Evolutionary conservation across 495 filamentous ascomycete species (phyloP).

Genomic region (Ascobolus immersus): DNA sequence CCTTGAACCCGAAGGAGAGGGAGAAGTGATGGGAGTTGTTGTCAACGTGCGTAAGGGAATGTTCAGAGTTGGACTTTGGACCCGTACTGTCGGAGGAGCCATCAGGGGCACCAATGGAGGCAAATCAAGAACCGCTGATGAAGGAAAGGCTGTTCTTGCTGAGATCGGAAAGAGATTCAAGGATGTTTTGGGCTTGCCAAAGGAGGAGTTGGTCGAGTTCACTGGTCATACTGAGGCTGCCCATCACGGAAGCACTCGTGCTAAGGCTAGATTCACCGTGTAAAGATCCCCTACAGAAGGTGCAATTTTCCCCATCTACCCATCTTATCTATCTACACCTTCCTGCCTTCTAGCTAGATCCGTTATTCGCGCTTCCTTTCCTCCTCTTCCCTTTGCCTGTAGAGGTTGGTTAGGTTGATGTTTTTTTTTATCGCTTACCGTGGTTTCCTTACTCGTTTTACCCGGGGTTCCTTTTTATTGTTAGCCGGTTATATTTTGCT

Average conservation of each 20-base stretch:
- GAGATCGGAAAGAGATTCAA: conserved; percentile 75
- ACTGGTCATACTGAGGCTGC: conserved; percentile 87
- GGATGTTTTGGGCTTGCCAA: conserved; percentile 51
- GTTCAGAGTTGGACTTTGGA: conserved; percentile 60
- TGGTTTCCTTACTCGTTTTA: too few relatives aligned
- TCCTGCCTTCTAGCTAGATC: too few relatives aligned
- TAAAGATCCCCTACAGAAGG: too few relatives aligned
- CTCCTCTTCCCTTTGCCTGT: too few relatives aligned
- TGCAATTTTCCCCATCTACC: too few relatives aligned
- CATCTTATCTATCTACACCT: too few relatives aligned
- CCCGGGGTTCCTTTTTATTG: too few relatives aligned
- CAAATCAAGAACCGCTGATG: conserved; percentile 1
- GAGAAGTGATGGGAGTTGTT: conserved; percentile 96
- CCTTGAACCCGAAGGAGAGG: conserved; percentile 77
- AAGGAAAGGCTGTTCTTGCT: conserved; percentile 42
- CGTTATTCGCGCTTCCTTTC: too few relatives aligned
- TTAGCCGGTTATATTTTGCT: too few relatives aligned
- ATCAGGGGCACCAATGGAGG: conserved; percentile 3
- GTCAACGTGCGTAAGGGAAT: conserved; percentile 97
- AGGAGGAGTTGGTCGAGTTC: conserved; percentile 64
- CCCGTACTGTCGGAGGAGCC: conserved; percentile 10
- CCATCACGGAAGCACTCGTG: conserved; percentile 72
- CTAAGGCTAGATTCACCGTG: conserved; percentile 77
- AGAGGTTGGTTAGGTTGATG: too few relatives aligned
- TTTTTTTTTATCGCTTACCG: too few relatives aligned